A percentile compares a stretch with the other conserved stretches of the same genome.
phyloP scores from a whole-genome alignment of 176 grass and related monocot genomes.

The Hyparrhenia diplandra region DNA sequence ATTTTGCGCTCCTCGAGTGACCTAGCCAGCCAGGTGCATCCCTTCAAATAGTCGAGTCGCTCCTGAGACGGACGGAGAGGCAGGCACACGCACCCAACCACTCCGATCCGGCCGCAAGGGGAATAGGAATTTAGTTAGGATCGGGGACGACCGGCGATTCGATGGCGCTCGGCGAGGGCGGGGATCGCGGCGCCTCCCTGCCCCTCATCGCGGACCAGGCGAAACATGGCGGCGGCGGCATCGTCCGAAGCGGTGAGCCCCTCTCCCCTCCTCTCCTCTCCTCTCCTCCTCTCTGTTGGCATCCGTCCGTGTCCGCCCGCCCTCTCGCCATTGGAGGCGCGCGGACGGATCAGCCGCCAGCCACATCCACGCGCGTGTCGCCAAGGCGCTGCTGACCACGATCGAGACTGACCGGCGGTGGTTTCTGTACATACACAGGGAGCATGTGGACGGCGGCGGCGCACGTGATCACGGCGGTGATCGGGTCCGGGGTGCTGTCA shows the following conservation, averaged over 20 bases:
- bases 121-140: background rate
- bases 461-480: constrained; percentile 92
- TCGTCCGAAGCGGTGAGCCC: constrained; percentile 30
- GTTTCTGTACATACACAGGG: constrained; percentile 20
- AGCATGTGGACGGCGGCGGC: constrained; percentile 83
- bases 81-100: background rate
- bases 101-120: background rate
- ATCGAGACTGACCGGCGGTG: too few species aligned
- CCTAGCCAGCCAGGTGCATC: background rate
- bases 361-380: background rate
- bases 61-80: background rate
- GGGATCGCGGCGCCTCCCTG: background rate
- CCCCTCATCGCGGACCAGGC: constrained; percentile 33
- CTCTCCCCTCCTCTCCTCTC: background rate
- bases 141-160: background rate
- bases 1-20: background rate
- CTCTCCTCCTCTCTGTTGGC: background rate
- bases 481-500: constrained; percentile 87
- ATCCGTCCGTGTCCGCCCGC: too few species aligned
- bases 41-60: background rate
- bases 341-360: background rate
- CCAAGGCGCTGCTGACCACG: background rate
- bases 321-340: background rate
- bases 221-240: constrained; percentile 12
- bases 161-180: constrained; percentile 30